Evolutionary conservation across 768 basidiomycete genomes (phyloP).

Genomic region (Gelatoporia subvermispora): DNA sequence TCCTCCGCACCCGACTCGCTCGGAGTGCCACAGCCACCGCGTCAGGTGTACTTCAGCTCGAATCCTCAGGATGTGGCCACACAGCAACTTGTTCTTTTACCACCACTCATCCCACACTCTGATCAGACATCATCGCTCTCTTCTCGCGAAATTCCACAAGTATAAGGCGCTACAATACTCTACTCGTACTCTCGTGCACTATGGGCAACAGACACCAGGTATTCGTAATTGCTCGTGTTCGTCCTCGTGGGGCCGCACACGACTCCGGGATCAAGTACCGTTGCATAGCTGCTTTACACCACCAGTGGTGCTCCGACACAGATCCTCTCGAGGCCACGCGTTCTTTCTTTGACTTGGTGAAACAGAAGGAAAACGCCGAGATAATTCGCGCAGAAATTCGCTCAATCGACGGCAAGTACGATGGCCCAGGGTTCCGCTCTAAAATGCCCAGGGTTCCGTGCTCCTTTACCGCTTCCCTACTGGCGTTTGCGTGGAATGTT

Average conservation of each 20-base stretch:
- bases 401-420: constrained; percentile 27
- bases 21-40: too few species aligned
- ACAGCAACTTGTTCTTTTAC: too few species aligned
- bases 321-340: constrained; percentile 27
- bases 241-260: constrained; percentile 15
- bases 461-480: constrained; percentile 27
- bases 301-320: constrained; percentile 36
- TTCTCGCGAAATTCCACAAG: too few species aligned
- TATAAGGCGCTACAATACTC: too few species aligned
- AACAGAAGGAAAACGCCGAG: constrained; percentile 31
- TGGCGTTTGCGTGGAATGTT: constrained; percentile 26
- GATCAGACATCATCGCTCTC: too few species aligned
- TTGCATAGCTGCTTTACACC: constrained; percentile 35
- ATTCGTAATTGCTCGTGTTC: constrained; percentile 34
- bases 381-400: constrained; percentile 33
- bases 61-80: too few species aligned
- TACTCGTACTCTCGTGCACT: too few species aligned
- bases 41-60: too few species aligned
- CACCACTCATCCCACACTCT: too few species aligned
- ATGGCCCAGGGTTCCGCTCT: constrained; percentile 9
- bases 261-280: constrained; percentile 26
- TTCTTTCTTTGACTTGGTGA: constrained; percentile 31
- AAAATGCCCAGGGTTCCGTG: constrained; percentile 24
- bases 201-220: constrained; percentile 41
- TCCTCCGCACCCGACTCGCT: too few species aligned